These are phyloP conservation scores for Rubia occidens DNA, from an alignment of 305 asterid species.

Conservation along the genomic window DNA sequence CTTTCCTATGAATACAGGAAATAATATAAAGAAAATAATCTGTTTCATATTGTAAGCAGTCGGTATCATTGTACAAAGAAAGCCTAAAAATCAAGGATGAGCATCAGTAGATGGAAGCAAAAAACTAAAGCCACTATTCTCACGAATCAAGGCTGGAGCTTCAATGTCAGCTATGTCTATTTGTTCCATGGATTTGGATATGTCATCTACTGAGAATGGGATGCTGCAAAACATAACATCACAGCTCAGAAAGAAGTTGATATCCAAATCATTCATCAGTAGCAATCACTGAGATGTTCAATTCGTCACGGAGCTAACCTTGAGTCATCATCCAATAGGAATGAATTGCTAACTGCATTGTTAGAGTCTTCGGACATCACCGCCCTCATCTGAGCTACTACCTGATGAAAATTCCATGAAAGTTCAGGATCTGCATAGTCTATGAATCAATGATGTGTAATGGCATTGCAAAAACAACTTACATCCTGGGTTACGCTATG, in stretches of 20 bases:
- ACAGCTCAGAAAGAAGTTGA: slow-evolving; percentile 14
- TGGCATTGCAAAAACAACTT: slow-evolving; percentile 41
- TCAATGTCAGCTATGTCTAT: slow-evolving; percentile 66
- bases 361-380: slow-evolving; percentile 57
- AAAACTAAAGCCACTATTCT: slow-evolving; percentile 79
- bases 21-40: no score
- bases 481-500: slow-evolving; percentile 54
- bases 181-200: slow-evolving; percentile 88
- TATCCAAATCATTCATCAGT: background rate
- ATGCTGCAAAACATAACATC: slow-evolving; percentile 47
- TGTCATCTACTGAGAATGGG: slow-evolving; percentile 87
- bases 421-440: slow-evolving; percentile 16
- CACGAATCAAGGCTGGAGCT: slow-evolving; percentile 69
- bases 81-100: no score
- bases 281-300: background rate
- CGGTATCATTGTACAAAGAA: background rate
- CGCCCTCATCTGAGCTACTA: slow-evolving; percentile 51
- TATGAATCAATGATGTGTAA: slow-evolving; percentile 30
- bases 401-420: slow-evolving; percentile 24
- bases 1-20: no score
- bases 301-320: slow-evolving; percentile 23
- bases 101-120: slow-evolving; percentile 37
- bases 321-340: slow-evolving; percentile 58
- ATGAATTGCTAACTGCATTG: slow-evolving; percentile 51
- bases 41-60: background rate